Percentiles rank a stretch among this genome's conserved stretches.
These are phyloP conservation scores for Fusarium tupiense DNA, from an alignment of 2,329 filamentous ascomycete genomes.

Conservation along the genomic window DNA sequence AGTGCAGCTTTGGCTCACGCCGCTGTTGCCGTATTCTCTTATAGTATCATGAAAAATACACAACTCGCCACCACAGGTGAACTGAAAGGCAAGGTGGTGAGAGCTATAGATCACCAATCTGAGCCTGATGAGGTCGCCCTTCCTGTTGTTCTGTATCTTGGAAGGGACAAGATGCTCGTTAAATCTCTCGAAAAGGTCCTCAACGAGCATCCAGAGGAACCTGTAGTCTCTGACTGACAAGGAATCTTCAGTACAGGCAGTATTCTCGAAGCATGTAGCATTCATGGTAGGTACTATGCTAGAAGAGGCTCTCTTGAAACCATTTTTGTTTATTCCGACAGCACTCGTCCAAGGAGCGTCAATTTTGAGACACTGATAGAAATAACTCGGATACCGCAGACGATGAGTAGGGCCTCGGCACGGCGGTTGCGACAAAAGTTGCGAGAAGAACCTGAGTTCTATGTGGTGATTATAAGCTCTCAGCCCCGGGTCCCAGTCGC, in stretches of 20 bases:
- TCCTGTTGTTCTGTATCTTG: not conserved
- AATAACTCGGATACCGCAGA: not conserved
- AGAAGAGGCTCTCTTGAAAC: not conserved
- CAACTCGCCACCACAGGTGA: not conserved
- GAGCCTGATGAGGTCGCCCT: not conserved
- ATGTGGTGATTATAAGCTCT: not conserved
- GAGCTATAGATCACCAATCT: not conserved
- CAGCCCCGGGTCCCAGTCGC: not conserved
- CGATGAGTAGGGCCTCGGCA: fast-evolving
- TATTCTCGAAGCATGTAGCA: not conserved
- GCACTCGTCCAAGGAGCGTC: not conserved
- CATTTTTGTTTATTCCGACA: not conserved
- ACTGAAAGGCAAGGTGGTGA: not conserved
- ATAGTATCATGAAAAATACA: not conserved
- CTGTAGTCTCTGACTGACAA: not conserved
- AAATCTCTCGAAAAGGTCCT: not conserved
- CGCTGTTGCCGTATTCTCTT: too few species aligned
- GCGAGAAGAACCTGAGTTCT: not conserved
- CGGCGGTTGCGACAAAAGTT: not conserved
- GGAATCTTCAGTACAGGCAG: not conserved
- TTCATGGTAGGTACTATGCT: not conserved
- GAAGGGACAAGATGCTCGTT: not conserved
- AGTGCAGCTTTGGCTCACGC: not conserved
- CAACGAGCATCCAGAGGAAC: not conserved
- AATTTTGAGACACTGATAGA: too few species aligned